Evolutionary conservation across 169 alveolate species (phyloP).

Genomic region (Pseudocohnilembus persalinus): DNA sequence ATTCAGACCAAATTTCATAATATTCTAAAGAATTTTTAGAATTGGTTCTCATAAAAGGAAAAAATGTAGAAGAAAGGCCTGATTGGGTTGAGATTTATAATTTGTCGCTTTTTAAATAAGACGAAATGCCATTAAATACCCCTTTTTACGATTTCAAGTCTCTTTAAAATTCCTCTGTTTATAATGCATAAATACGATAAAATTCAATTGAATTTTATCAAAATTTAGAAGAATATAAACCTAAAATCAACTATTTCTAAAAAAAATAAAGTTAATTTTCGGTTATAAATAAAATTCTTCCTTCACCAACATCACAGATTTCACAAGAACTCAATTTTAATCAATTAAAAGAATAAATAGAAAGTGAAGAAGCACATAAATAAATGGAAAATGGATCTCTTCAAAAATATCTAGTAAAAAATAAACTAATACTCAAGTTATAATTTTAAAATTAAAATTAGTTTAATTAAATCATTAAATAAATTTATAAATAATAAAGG

Average conservation of each 20-base stretch:
- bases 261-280: background rate
- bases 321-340: too few species aligned
- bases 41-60: background rate
- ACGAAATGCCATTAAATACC: background rate
- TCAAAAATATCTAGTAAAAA: too few species aligned
- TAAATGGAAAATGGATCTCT: too few species aligned
- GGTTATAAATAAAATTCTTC: background rate
- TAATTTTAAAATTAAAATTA: too few species aligned
- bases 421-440: too few species aligned
- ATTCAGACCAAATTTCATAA: background rate
- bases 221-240: too few species aligned
- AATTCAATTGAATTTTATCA: too few species aligned
- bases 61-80: background rate
- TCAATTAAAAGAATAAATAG: too few species aligned
- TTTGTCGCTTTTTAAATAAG: background rate
- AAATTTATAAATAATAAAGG: too few species aligned
- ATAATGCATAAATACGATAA: too few species aligned
- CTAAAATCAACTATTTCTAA: background rate
- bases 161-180: background rate
- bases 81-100: background rate
- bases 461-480: too few species aligned
- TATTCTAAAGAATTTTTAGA: background rate
- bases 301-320: background rate
- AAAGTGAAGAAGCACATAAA: too few species aligned
- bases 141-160: background rate